Evolutionary conservation across 768 basidiomycete genomes (phyloP).

Genomic region (Rhizopogon roseolus): DNA sequence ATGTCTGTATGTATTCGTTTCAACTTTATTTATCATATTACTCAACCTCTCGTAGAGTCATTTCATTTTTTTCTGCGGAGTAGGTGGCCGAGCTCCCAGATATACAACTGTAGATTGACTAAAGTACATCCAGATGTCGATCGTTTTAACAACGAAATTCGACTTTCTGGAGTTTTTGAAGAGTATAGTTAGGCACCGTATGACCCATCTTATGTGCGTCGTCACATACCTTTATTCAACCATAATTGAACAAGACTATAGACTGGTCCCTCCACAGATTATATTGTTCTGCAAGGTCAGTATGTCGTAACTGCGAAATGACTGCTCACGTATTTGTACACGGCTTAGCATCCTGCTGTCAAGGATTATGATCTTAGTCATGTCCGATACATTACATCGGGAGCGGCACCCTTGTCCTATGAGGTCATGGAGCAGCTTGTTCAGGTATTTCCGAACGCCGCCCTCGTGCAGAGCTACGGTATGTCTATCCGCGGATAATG

Average conservation of each 20-base stretch:
- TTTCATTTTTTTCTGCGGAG: conserved; percentile 48
- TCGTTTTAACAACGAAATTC: conserved; percentile 45
- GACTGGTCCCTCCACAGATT: conserved; percentile 45
- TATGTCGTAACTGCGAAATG: neutral
- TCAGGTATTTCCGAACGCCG: conserved; percentile 41
- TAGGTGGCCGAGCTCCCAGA: conserved; percentile 25
- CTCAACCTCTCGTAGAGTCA: conserved; percentile 45
- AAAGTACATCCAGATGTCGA: conserved; percentile 36
- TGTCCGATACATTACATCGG: conserved; percentile 32
- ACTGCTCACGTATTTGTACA: neutral
- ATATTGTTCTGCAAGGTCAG: conserved; percentile 46
- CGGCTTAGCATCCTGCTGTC: conserved; percentile 32
- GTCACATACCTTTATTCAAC: neutral
- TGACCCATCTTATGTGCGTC: conserved; percentile 39
- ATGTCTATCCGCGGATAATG: conserved; percentile 1
- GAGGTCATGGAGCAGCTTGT: conserved; percentile 44
- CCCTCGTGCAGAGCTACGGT: conserved; percentile 65
- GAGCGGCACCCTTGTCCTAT: conserved; percentile 55
- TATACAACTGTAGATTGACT: neutral
- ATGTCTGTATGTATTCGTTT: conserved; percentile 39
- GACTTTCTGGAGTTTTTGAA: conserved; percentile 39
- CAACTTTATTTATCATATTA: neutral
- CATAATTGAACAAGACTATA: neutral
- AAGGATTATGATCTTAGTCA: conserved; percentile 37
- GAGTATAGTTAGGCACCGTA: conserved; percentile 38